phyloP scores from a whole-genome alignment of 2,329 filamentous ascomycete genomes.

The Hypoxylon sp. region DNA sequence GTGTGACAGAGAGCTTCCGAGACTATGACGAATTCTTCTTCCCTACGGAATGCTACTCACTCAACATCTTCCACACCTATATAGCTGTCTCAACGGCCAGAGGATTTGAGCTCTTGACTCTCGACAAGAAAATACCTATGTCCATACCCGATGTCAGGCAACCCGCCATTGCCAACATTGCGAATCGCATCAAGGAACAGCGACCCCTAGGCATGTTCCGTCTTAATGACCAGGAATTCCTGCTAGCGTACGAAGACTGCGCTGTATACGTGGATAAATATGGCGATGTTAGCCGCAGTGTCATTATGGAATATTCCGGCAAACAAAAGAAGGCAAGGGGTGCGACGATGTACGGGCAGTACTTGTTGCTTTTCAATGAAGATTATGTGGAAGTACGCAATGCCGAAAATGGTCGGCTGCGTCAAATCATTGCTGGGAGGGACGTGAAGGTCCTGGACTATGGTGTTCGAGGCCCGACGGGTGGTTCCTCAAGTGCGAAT shows the following conservation, averaged over 20 bases:
- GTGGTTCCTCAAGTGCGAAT: slow-evolving; percentile 58
- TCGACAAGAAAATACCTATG: slow-evolving; percentile 97
- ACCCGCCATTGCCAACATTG: slow-evolving; percentile 86
- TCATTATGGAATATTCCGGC: slow-evolving; percentile 99
- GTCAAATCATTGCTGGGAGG: slow-evolving; percentile 93
- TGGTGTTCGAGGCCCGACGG: slow-evolving; percentile 76
- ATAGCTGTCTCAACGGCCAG: slow-evolving; percentile 92
- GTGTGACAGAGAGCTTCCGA: slow-evolving; percentile 93
- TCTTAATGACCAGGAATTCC: slow-evolving; percentile 90
- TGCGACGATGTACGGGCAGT: slow-evolving; percentile 91
- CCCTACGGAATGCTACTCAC: slow-evolving; percentile 91
- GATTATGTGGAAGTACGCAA: slow-evolving; percentile 98
- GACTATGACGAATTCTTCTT: slow-evolving; percentile 99
- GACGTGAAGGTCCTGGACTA: slow-evolving; percentile 94
- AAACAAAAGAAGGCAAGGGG: slow-evolving; percentile 82
- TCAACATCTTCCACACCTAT: slow-evolving; percentile 96
- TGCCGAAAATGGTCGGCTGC: slow-evolving; percentile 91
- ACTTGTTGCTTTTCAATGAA: slow-evolving; percentile 92
- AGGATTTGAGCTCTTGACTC: slow-evolving; percentile 94
- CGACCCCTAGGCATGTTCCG: slow-evolving; percentile 96
- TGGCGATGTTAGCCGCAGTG: slow-evolving; percentile 91
- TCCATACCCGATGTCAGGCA: slow-evolving; percentile 89
- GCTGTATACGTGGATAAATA: slow-evolving; percentile 99
- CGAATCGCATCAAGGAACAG: slow-evolving; percentile 84
- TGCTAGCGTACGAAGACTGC: slow-evolving; percentile 95